These are phyloP conservation scores for Capsicum pubescens DNA, from an alignment of 257 asterid species.

Conservation along the genomic window DNA sequence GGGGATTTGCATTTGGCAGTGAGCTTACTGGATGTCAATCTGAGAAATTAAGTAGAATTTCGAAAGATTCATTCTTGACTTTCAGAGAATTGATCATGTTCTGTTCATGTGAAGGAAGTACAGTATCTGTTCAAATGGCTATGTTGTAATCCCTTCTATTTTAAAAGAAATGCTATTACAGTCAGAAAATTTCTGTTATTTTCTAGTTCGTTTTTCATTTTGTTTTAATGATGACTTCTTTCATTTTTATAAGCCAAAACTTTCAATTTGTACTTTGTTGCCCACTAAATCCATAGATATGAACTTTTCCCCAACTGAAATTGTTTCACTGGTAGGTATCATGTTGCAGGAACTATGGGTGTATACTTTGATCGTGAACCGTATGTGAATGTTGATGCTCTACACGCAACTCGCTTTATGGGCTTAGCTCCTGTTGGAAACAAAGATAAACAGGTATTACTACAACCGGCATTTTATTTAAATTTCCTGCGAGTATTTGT, in stretches of 20 bases:
- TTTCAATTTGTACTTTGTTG: background rate
- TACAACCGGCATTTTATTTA: background rate
- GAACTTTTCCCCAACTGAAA: conserved; percentile 36
- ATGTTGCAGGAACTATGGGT: conserved; percentile 84
- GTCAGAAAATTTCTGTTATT: background rate
- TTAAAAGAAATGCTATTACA: background rate
- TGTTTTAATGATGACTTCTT: background rate
- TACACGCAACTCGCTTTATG: conserved; percentile 87
- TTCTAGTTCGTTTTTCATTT: background rate
- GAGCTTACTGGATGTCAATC: background rate
- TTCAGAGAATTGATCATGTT: background rate
- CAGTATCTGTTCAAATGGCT: background rate
- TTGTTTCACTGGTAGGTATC: conserved; percentile 64
- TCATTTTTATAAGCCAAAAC: background rate
- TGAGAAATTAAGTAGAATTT: background rate
- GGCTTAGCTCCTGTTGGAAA: conserved; percentile 96
- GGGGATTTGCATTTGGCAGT: background rate
- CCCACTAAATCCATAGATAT: background rate
- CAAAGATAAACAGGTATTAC: conserved; percentile 83
- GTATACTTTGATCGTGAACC: conserved; percentile 88
- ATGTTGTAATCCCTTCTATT: conserved; percentile 9
- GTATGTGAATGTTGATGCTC: conserved; percentile 71
- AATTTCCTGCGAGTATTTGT: background rate
- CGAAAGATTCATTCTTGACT: background rate
- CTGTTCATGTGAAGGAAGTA: background rate